phyloP scores from a whole-genome alignment of 2,329 filamentous ascomycete genomes.

The Penicillium sp. region DNA sequence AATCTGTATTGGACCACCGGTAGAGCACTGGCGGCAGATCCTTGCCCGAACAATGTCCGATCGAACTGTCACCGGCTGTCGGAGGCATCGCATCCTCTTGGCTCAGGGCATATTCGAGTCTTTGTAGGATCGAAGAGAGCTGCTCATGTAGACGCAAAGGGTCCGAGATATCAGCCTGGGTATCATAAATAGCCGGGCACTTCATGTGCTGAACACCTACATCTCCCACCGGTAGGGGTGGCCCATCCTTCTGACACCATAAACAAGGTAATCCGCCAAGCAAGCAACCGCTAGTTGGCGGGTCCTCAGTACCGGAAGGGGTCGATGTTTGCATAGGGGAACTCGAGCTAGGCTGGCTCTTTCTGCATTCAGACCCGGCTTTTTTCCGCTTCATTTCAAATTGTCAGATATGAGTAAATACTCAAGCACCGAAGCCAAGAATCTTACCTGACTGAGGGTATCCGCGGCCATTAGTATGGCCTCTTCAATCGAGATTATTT shows the following conservation, averaged over 20 bases:
- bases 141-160: background rate
- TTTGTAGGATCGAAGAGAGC: background rate
- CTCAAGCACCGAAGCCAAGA: background rate
- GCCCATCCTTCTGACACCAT: conserved; percentile 17
- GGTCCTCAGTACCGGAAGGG: background rate
- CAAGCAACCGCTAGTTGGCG: background rate
- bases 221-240: background rate
- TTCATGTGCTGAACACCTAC: background rate
- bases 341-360: too few species aligned
- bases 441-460: background rate
- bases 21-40: conserved; percentile 30
- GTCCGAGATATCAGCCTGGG: background rate
- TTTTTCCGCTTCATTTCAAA: too few species aligned
- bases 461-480: background rate
- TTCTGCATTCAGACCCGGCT: too few species aligned
- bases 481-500: background rate
- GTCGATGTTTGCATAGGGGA: background rate
- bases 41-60: background rate
- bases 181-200: background rate
- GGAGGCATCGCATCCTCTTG: too few species aligned
- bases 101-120: too few species aligned
- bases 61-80: background rate
- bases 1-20: conserved; percentile 31
- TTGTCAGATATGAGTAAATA: too few species aligned
- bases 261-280: conserved; percentile 18